phyloP scores from a whole-genome alignment of 2,329 filamentous ascomycete species.

The Apiospora hydei region DNA sequence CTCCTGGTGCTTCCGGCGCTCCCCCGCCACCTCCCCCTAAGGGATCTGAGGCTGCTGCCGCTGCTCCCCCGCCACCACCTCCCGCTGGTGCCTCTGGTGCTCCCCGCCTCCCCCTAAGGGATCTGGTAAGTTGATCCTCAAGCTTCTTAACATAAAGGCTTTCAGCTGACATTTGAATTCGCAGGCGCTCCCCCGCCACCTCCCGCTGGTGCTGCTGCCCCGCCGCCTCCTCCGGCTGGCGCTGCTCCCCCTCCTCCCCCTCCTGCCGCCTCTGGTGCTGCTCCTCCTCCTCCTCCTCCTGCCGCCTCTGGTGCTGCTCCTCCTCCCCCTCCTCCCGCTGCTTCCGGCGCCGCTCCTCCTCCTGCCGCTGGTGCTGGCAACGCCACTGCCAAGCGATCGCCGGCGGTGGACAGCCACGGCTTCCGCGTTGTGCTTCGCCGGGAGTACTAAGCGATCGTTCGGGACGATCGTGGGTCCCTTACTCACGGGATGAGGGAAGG shows the following conservation, averaged over 20 bases:
- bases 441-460: background rate
- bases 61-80: background rate
- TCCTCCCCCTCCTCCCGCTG: background rate
- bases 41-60: background rate
- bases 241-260: background rate
- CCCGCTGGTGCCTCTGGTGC: background rate
- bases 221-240: background rate
- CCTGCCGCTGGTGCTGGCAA: background rate
- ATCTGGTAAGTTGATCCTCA: background rate
- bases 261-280: background rate
- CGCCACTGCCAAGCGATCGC: background rate
- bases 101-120: constrained; percentile 7
- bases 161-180: too few species aligned
- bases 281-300: background rate
- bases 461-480: background rate
- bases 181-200: background rate
- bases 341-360: background rate
- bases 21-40: constrained; percentile 4
- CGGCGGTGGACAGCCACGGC: background rate
- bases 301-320: background rate
- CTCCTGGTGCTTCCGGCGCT: background rate
- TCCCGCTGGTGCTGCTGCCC: background rate
- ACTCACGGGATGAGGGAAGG: background rate
- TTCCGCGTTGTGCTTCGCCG: background rate
- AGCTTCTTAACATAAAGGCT: too few species aligned